These are phyloP conservation scores for Zymoseptoria tritici DNA, from an alignment of 2,329 filamentous ascomycete genomes.

Conservation along the genomic window DNA sequence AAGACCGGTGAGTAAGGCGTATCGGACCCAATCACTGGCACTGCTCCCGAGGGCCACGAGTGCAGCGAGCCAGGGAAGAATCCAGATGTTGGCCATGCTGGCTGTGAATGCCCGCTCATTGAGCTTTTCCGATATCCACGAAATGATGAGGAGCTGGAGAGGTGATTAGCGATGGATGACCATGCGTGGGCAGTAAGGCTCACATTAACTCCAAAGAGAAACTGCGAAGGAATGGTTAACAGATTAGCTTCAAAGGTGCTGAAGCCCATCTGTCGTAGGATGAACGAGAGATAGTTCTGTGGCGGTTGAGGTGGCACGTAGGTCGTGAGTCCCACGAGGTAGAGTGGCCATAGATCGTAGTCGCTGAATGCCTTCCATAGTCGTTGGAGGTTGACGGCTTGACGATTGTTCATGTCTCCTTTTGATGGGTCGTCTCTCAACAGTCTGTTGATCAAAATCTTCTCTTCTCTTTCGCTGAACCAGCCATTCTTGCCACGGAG, in stretches of 20 bases:
- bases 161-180: constrained; percentile 14
- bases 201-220: constrained; percentile 18
- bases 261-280: constrained; percentile 19
- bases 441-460: constrained; percentile 56
- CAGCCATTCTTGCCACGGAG: constrained; percentile 59
- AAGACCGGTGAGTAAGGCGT: constrained; percentile 32
- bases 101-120: constrained; percentile 46
- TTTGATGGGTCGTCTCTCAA: constrained; percentile 51
- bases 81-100: constrained; percentile 43
- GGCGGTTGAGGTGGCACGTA: constrained; percentile 48
- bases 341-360: constrained; percentile 36
- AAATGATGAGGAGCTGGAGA: constrained; percentile 42
- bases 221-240: constrained; percentile 48
- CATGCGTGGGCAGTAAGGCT: constrained; percentile 27
- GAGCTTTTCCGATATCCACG: constrained; percentile 43
- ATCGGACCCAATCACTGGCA: constrained; percentile 34
- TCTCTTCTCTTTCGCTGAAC: constrained; percentile 53
- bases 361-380: constrained; percentile 22
- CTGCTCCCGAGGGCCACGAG: constrained; percentile 30
- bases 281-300: constrained; percentile 50
- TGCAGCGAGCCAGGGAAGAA: constrained; percentile 51
- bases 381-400: constrained; percentile 42
- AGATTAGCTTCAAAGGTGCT: constrained; percentile 57
- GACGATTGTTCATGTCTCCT: constrained; percentile 53
- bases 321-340: constrained; percentile 13